A percentile compares a stretch with the other conserved stretches of the same genome.
These are phyloP conservation scores for Sphaerosporella brunnea DNA, from an alignment of 495 filamentous ascomycete species.

Conservation along the genomic window DNA sequence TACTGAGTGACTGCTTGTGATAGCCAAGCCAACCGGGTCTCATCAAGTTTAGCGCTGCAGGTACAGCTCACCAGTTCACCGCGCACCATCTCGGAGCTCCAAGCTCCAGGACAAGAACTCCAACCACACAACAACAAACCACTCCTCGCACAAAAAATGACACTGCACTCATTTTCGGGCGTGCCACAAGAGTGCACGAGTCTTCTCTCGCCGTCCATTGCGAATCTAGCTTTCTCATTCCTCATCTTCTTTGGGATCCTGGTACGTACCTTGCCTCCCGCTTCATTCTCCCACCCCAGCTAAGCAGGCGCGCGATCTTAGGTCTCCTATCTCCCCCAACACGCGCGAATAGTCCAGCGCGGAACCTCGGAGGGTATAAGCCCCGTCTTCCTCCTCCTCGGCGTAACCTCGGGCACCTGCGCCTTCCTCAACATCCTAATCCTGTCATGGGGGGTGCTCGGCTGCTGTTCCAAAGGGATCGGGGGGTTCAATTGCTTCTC, in stretches of 20 bases:
- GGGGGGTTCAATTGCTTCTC: constrained; percentile 68
- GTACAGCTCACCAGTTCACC: too few species aligned
- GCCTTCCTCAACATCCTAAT: constrained; percentile 82
- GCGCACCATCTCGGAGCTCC: neutral
- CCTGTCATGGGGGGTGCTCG: constrained; percentile 59
- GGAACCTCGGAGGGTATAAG: constrained; percentile 90
- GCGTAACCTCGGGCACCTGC: constrained; percentile 70
- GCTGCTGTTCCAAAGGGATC: constrained; percentile 58
- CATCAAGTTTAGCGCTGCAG: too few species aligned
- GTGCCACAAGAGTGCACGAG: constrained; percentile 12
- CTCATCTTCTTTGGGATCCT: constrained; percentile 81
- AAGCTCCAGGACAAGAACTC: neutral
- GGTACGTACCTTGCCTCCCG: constrained; percentile 24
- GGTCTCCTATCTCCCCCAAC: constrained; percentile 79
- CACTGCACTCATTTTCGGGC: neutral
- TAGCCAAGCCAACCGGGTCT: too few species aligned
- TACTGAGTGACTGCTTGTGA: too few species aligned
- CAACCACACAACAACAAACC: too few species aligned
- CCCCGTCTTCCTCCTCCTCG: constrained; percentile 81
- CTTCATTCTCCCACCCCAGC: neutral
- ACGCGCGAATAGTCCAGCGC: constrained; percentile 70
- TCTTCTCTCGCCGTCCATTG: constrained; percentile 19
- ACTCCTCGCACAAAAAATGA: neutral
- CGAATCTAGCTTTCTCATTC: constrained; percentile 24
- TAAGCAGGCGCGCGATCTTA: neutral